Evolutionary conservation across 306 rosid species (phyloP), one percentile per base, ranked within the genome.

Genomic region (Fragaria vesca): DNA sequence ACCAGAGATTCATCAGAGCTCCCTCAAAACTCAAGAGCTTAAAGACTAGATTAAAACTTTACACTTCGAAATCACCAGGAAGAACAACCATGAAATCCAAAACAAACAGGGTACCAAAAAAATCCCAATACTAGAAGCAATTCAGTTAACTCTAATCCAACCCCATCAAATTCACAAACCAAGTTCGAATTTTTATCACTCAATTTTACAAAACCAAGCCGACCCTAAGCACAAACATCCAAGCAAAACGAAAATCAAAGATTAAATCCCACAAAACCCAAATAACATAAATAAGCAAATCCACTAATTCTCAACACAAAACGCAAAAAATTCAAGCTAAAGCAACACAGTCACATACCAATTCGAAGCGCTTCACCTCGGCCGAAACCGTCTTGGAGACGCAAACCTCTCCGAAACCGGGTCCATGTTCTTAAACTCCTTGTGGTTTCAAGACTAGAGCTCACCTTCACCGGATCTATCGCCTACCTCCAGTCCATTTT

Each of bases 341-440:
- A 71, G 15, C 7, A 12, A 57, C 5, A 65, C 6, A 18, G 28
- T 36, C 7, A n/a, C 62, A 52, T 17, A 88, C 79, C 66, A 81
- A 71, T 58, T 78, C 83, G 51, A 79, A 79, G 72, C 51, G 69
- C 51, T 89, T 60, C 1, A 73, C 72, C 21, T 78, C 84, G 43
- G 80, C 3, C 7, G 74, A 52, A 12, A 71, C 2, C 38, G 74
- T 62, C 17, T 87, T 81, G n/a, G 58, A 47, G 55, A 85, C 45
- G 0, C 81, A 36, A 65, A 86, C 86, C 83, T 90, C 91, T 61
- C 79, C 76, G 58, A 90, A 86, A 81, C 83, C 93, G 45, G 98
- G 28, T 28, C 28, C 28, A 28, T 28, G 28, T 28, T 28, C 28
- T 28, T 28, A 28, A 28, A 28, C 28, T 28, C 28, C 28, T 28